phyloP scores from a whole-genome alignment of 768 basidiomycete species.

The Kwoniella heveanensis region DNA sequence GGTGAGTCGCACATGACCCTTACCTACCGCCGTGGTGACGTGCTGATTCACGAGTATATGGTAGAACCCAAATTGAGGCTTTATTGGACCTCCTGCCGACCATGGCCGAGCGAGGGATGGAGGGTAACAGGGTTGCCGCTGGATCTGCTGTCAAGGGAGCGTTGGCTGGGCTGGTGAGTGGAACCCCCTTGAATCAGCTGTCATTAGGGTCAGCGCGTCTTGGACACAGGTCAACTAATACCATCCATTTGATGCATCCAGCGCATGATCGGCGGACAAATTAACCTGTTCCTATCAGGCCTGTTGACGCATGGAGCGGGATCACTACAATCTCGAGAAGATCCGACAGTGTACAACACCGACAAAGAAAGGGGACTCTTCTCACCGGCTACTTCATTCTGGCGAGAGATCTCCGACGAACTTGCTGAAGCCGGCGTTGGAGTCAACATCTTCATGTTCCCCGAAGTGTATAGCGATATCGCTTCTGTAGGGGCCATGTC shows the following conservation, averaged over 20 bases:
- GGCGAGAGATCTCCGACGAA: conserved; percentile 82
- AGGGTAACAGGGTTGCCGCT: conserved; percentile 65
- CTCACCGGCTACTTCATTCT: conserved; percentile 71
- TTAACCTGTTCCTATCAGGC: conserved; percentile 70
- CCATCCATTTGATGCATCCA: neutral
- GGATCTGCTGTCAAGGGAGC: conserved; percentile 75
- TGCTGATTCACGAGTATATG: conserved; percentile 12
- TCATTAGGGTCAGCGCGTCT: too few relatives aligned
- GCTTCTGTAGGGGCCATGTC: conserved; percentile 79
- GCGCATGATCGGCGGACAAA: conserved; percentile 67
- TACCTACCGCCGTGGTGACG: neutral
- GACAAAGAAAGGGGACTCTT: conserved; percentile 85
- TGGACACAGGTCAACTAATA: neutral
- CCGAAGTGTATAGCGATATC: conserved; percentile 76
- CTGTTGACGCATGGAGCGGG: conserved; percentile 74
- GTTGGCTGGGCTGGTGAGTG: conserved; percentile 70
- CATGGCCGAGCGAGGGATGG: conserved; percentile 61
- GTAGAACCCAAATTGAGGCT: conserved; percentile 67
- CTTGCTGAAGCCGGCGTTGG: conserved; percentile 87
- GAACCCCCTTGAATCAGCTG: too few relatives aligned
- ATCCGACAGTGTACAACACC: conserved; percentile 72
- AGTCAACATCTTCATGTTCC: conserved; percentile 83
- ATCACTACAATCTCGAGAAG: conserved; percentile 65
- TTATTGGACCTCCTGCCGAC: conserved; percentile 69
- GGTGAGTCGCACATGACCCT: conserved; percentile 60